phyloP scores from a whole-genome alignment of 345 rosid species.

The Reutealis trisperma region DNA sequence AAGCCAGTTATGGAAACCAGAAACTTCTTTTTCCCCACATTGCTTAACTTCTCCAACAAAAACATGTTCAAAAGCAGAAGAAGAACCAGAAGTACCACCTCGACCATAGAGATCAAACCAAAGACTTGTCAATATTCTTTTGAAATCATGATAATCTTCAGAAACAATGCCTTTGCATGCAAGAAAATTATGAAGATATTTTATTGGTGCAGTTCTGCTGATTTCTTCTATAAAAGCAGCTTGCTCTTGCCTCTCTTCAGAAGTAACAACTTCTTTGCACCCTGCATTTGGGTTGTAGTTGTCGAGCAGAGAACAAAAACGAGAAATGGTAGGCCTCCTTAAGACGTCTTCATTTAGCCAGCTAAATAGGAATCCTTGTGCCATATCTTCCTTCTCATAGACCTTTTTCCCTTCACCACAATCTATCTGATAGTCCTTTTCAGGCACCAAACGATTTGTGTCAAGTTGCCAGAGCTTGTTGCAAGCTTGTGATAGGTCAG shows the following conservation, averaged over 20 bases:
- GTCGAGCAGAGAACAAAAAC: constrained; percentile 88
- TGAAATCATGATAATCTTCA: constrained; percentile 67
- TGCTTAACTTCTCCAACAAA: constrained; percentile 95
- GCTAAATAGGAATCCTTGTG: constrained; percentile 64
- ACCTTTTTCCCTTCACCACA: constrained; percentile 93
- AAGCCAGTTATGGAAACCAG: constrained; percentile 96
- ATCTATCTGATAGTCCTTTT: constrained; percentile 81
- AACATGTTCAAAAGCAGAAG: constrained; percentile 98
- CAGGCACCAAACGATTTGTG: constrained; percentile 70
- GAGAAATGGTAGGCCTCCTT: constrained; percentile 70
- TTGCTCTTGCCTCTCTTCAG: constrained; percentile 90
- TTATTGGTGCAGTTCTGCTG: constrained; percentile 81
- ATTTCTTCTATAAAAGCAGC: constrained; percentile 89
- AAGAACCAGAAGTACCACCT: constrained; percentile 75
- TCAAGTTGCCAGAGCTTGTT: constrained; percentile 91
- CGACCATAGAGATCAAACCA: constrained; percentile 91
- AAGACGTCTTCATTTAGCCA: constrained; percentile 72
- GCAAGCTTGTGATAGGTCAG: constrained; percentile 79
- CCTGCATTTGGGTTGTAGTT: constrained; percentile 85
- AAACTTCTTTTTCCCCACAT: constrained; percentile 66
- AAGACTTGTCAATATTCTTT: constrained; percentile 61
- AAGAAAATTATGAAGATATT: constrained; percentile 80
- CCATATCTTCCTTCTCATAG: constrained; percentile 68
- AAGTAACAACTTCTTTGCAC: constrained; percentile 71
- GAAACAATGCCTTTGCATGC: constrained; percentile 57